Evolutionary conservation across 257 asterid genomes (phyloP).

Genomic region (Gentiana macrophylla): DNA sequence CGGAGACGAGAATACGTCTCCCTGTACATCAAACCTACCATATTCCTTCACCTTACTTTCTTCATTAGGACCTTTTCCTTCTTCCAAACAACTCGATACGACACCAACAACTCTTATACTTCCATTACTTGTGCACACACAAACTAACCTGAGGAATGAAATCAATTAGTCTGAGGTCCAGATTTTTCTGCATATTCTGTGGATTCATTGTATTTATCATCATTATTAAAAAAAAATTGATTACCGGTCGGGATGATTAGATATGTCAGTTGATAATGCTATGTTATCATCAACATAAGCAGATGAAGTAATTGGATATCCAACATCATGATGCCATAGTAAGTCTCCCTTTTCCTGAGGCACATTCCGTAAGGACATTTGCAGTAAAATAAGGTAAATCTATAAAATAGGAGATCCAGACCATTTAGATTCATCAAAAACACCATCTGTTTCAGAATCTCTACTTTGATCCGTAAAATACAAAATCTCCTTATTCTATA

Average conservation of each 20-base stretch:
- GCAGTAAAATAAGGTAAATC: no score
- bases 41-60: conserved; percentile 37
- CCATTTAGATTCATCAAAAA: no score
- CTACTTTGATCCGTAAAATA: no score
- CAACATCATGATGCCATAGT: conserved; percentile 58
- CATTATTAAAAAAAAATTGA: neutral
- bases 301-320: conserved; percentile 73
- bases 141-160: conserved; percentile 44
- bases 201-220: no score
- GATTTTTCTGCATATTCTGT: no score
- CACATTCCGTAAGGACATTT: no score
- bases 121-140: conserved; percentile 76
- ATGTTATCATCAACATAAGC: conserved; percentile 63
- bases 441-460: no score
- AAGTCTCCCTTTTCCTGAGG: conserved; percentile 56
- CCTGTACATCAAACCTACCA: conserved; percentile 55
- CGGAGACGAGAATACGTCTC: conserved; percentile 89
- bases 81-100: conserved; percentile 10
- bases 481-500: no score
- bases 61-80: conserved; percentile 14
- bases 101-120: conserved; percentile 45
- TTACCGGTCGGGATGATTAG: conserved; percentile 42
- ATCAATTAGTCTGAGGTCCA: neutral
- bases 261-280: conserved; percentile 22
- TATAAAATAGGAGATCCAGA: no score